Conservation (phyloP, 345 rosid species). For the Moricandia moricandioides region DNA sequence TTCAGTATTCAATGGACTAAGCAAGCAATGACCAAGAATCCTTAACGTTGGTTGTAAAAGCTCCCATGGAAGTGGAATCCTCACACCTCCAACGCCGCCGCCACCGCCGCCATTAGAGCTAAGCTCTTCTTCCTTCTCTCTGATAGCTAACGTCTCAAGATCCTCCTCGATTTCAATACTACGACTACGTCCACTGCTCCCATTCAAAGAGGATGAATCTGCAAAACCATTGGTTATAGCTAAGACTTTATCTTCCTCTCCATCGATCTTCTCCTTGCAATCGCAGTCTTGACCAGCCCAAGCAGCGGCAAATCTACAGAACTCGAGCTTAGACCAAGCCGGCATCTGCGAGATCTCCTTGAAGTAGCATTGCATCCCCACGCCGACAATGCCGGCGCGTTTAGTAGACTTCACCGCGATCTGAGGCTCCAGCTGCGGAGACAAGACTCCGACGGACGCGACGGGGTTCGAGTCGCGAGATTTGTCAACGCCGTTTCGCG, state of each 20-base stretch:
- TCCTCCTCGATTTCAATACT: conserved; percentile 12
- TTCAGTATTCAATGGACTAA: conserved; percentile 70
- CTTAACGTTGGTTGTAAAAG: conserved; percentile 72
- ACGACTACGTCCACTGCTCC: conserved; percentile 12
- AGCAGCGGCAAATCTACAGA: conserved; percentile 55
- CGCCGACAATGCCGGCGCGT: conserved; percentile 64
- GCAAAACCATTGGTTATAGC: conserved; percentile 26
- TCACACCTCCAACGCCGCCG: conserved; percentile 39
- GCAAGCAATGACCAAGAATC: conserved; percentile 79
- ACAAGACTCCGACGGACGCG: conserved; percentile 50
- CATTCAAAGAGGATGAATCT: conserved; percentile 23
- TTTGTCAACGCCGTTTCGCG: conserved; percentile 45
- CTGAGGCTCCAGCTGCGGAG: conserved; percentile 74
- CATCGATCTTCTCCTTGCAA: conserved; percentile 56
- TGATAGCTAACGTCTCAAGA: no score
- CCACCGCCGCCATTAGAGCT: conserved; percentile 17
- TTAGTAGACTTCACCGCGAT: conserved; percentile 79
- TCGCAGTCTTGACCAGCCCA: conserved; percentile 94
- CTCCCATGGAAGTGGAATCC: conserved; percentile 97
- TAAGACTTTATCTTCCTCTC: conserved; percentile 24
- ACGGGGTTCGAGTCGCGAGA: conserved; percentile 36
- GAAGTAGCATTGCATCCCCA: conserved; percentile 68
- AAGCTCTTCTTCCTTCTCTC: conserved; percentile 30
- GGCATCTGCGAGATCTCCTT: conserved; percentile 87
- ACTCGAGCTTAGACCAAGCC: conserved; percentile 79